Conservation (phyloP, 2,329 filamentous ascomycete genomes). For the Aspergillus viridinutans region DNA sequence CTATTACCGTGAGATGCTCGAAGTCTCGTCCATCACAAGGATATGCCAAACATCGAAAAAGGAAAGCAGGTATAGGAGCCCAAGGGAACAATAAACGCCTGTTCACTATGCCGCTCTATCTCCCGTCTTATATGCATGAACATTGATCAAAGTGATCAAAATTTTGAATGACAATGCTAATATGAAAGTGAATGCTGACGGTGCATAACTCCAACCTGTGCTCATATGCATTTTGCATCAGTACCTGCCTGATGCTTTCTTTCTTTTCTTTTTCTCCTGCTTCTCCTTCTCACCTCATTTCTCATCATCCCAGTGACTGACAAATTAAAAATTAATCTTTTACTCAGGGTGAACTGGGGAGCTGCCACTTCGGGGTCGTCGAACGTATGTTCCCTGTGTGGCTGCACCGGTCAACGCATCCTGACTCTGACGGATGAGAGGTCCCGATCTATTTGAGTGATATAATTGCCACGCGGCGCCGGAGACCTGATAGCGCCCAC, state of each 20-base stretch:
- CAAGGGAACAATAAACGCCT: background rate
- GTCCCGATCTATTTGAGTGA: constrained; percentile 27
- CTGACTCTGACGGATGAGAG: constrained; percentile 22
- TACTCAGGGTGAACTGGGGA: background rate
- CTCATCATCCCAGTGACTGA: background rate
- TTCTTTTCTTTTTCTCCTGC: background rate
- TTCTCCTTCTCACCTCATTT: background rate
- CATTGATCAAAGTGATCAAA: too few species aligned
- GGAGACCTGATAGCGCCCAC: constrained; percentile 11
- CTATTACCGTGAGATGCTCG: too few species aligned
- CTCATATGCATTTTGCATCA: background rate
- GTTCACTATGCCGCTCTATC: background rate
- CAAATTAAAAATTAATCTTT: background rate
- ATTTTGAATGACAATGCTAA: background rate
- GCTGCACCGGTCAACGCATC: constrained; percentile 15
- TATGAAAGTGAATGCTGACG: background rate
- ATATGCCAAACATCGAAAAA: background rate
- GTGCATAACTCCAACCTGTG: background rate
- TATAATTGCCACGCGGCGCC: constrained; percentile 20
- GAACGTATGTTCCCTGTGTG: constrained; percentile 12
- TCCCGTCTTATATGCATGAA: background rate
- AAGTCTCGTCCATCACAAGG: background rate
- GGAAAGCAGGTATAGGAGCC: background rate
- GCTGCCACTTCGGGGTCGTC: constrained; percentile 29
- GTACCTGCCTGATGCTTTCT: background rate